Evolutionary conservation across 495 filamentous ascomycete species (phyloP), one percentile per base, ranked within the genome.

Genomic region (Penicillium cosmopolitanum): DNA sequence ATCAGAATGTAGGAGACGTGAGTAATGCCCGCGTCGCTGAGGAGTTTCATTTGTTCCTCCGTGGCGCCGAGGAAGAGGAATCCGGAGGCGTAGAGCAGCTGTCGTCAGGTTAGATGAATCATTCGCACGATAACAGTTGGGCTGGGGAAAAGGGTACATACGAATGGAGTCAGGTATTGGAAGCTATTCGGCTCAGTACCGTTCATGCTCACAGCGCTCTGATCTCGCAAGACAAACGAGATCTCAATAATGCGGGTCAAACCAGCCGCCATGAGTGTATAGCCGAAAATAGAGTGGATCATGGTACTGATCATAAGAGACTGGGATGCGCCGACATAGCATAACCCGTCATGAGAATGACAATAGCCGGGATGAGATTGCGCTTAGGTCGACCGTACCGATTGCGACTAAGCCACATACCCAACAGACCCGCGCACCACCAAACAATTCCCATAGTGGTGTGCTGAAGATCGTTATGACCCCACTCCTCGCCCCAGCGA

Each of bases 21-120:
- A 38, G 90, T 90, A 68, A 98, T 87, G 53, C 87, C 83, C 4
- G 87, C 87, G 47, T 82, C 78, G 47, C 82, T 76, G 12, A 98
- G 76, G 2, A 97, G 75, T 36, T 80, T 66, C 89, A 98, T 94
- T 70, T 98, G 94, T 71, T 98, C 94, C 72, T 98, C 95, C 3
- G 91, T 97, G 23, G 96, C 95, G 51, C 90, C 89, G 92, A 97
- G 96, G 80, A 98, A 98, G 54, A 97, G 82, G 75, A 98, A 96
- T 31, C 95, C 95, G 4, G 95, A 92, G 42, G 95, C 92, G 66
- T 89, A 96, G 18, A 98, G 85, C 19, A 98, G 84, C 91, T 96
- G 51, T 10, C 21, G 8, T n/a, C 21, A 16, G 52, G 57, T 67
- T 50, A 69, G 72, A 28, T 28, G 25, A 28, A 28, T 57, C n/a